Evolutionary conservation across 371 early-diverging fungal genomes (phyloP), one percentile per base, ranked within the genome.

Genomic region (Mortierella sp.): DNA sequence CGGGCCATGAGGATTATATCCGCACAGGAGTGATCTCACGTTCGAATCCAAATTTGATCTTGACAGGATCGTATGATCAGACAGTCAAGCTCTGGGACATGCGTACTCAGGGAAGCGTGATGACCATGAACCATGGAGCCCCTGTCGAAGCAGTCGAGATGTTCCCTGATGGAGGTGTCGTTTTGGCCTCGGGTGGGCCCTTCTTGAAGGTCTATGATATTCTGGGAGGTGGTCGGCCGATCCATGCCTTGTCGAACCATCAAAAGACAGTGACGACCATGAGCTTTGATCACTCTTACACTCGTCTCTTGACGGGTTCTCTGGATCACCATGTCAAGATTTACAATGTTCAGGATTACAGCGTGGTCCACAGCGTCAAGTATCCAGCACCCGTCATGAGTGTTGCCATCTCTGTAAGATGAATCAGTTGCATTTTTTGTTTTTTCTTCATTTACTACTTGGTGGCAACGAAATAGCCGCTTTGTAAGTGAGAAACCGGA

Each of bases 291-390:
- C 89, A 89, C 53, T 82, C 86, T 12, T 85, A 87, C 58, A 87
- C 92, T 11, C 86, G 94, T 18, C 84, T 98, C 60, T 83, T 98
- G 47, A 91, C 96, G 1, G 98, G 97, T 15, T 94, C 96, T 43
- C 85, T 97, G 64, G 99, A 98, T 85, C 96, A 95, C 67, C 96
- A 96, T 61, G 95, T 98, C 76, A 98, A 98, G 87, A 83, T 97
- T 47, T 96, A 93, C 81, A 90, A 94, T 75, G 86, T 95, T 44
- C 88, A 90, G 75, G 92, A 92, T 72, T 98, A 91, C 84, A 90
- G 93, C 76, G 92, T 97, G 50, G 90, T 92, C 25, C 93, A 95
- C 83, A 94, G 89, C 67, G 83, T 95, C 63, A 95, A 93, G 82
- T 97, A 97, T 75, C 92, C 95, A 19, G 92, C 94, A n/a, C 97